These are phyloP conservation scores for Glomus cerebriforme DNA, from an alignment of 192 early-diverging fungal genomes.

Conservation along the genomic window DNA sequence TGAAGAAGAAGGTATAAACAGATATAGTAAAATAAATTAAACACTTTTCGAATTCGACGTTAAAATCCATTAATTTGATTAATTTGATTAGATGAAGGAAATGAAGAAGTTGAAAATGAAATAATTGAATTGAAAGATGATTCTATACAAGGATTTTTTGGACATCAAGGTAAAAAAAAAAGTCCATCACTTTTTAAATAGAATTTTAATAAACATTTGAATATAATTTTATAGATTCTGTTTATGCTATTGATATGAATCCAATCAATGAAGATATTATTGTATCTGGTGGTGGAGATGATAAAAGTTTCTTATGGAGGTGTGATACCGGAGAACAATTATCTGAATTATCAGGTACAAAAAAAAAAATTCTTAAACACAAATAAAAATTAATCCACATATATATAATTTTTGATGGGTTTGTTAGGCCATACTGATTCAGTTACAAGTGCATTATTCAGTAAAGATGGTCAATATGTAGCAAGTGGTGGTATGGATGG, in stretches of 20 bases:
- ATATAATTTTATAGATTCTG: conserved; percentile 63
- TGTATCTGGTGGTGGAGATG: conserved; percentile 90
- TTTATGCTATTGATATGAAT: conserved; percentile 83
- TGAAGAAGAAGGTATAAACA: conserved; percentile 17
- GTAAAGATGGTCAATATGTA: conserved; percentile 77
- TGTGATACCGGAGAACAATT: conserved; percentile 79
- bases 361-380: not conserved
- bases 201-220: not conserved
- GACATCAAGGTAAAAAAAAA: conserved; percentile 65
- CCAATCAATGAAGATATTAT: conserved; percentile 70
- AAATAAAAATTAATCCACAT: not conserved
- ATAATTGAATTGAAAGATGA: conserved; percentile 73
- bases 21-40: not conserved
- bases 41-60: too few relatives aligned
- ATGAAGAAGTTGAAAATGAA: conserved; percentile 52
- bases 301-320: conserved; percentile 88
- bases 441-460: conserved; percentile 81
- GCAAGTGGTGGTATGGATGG: conserved; percentile 98
- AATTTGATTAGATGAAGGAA: not conserved
- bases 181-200: too few relatives aligned
- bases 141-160: conserved; percentile 90
- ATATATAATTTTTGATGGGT: not conserved
- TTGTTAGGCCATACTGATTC: conserved; percentile 83
- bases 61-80: too few relatives aligned
- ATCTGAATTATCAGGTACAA: conserved; percentile 50